Percentiles rank a stretch among this genome's conserved stretches.
Conservation (phyloP, 2,329 filamentous ascomycete genomes). For the Aspergillus candidus region DNA sequence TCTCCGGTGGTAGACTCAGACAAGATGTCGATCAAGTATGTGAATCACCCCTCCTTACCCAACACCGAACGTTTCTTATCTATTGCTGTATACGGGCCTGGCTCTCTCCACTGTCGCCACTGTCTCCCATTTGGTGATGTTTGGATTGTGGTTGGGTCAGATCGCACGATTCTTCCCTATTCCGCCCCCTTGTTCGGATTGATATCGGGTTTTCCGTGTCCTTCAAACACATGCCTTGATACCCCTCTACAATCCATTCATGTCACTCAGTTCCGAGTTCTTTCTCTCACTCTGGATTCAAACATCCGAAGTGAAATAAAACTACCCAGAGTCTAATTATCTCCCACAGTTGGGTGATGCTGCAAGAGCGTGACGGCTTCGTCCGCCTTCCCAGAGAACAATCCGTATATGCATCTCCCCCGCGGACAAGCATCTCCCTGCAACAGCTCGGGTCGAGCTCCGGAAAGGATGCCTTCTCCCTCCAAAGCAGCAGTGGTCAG, state of each 20-base stretch:
- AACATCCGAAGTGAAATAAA: too few species aligned
- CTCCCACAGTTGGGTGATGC: conserved; percentile 77
- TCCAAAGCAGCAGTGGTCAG: conserved; percentile 68
- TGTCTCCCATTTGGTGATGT: too few species aligned
- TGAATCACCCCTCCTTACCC: conserved; percentile 5
- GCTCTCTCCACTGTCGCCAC: too few species aligned
- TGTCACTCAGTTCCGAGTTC: too few species aligned
- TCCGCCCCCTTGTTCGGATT: too few species aligned
- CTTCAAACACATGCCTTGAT: too few species aligned
- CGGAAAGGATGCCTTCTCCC: conserved; percentile 57
- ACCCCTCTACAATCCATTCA: too few species aligned
- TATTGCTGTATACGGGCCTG: background rate
- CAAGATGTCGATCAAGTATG: conserved; percentile 40
- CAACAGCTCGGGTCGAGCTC: conserved; percentile 63
- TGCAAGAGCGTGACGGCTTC: conserved; percentile 65
- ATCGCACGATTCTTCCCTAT: too few species aligned
- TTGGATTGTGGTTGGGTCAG: too few species aligned
- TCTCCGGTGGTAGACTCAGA: conserved; percentile 1
- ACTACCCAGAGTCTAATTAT: background rate
- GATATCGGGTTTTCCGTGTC: too few species aligned
- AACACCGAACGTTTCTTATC: background rate
- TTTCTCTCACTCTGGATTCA: too few species aligned
- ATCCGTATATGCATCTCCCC: conserved; percentile 71
- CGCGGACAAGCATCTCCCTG: conserved; percentile 69
- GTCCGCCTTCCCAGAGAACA: conserved; percentile 80